These are phyloP conservation scores for Cucurbita argyrosperma DNA, from an alignment of 306 rosid species.

Conservation along the genomic window DNA sequence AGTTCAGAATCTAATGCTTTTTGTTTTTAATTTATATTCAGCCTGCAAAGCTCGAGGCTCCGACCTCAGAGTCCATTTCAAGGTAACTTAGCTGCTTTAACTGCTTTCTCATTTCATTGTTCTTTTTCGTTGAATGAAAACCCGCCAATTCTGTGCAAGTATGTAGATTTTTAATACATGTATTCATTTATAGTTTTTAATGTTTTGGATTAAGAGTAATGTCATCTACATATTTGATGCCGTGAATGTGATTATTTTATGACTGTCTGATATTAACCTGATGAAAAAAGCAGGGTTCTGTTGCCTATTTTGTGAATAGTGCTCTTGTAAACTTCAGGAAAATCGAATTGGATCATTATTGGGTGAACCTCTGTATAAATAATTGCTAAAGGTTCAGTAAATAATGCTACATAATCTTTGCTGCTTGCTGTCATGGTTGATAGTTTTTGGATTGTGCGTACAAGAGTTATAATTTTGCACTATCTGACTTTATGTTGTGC, in stretches of 20 bases:
- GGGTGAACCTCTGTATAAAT: too few species aligned
- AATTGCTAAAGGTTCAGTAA: too few species aligned
- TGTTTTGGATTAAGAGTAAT: background rate
- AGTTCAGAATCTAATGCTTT: background rate
- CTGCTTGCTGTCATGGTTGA: too few species aligned
- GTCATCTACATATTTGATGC: background rate
- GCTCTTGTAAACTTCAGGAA: too few species aligned
- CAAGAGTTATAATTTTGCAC: background rate
- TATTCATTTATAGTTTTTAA: background rate
- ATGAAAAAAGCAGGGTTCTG: constrained; percentile 28
- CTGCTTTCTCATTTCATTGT: too few species aligned
- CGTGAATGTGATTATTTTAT: background rate
- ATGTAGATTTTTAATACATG: too few species aligned
- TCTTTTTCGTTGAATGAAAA: too few species aligned
- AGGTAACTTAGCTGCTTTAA: constrained; percentile 28
- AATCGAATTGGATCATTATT: too few species aligned
- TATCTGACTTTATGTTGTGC: background rate
- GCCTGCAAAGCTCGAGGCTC: constrained; percentile 96
- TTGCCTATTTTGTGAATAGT: constrained; percentile 24
- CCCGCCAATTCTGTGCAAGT: too few species aligned
- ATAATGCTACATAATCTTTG: too few species aligned
- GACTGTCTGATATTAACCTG: constrained; percentile 13
- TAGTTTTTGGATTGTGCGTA: background rate
- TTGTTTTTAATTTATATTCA: constrained; percentile 10
- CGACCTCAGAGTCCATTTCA: constrained; percentile 86